Evolutionary conservation across 345 rosid species (phyloP), one percentile per base, ranked within the genome.

Genomic region (Corymbia maculata): DNA sequence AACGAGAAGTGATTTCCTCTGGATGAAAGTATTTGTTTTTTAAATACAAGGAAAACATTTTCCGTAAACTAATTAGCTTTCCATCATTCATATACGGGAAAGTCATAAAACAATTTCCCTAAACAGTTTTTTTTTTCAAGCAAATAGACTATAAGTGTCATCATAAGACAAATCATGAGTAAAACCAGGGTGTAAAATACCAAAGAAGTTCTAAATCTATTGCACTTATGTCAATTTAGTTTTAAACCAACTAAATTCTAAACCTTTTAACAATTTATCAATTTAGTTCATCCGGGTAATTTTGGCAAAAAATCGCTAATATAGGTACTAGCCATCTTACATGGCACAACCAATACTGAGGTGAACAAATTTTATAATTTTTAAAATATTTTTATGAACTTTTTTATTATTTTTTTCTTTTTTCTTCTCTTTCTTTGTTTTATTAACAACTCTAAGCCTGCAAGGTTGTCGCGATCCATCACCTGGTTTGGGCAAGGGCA

Each of bases 401-500:
- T 3, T 55, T 53, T 21, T 2, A 1, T 55, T 55, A 19, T 8
- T 21, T 9, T 53, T 53, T 6, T 21, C 8, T 2, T 1, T 53
- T 53, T 53, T 49, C 3, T 49, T 49, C 9, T 49, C 9, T 36
- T 9, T 17, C 3, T 17, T 53, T 7, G 2, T 16, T 16, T 52
- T 52, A 15, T 6, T 5, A 53, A 53, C 11, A 53, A 53, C 21
- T 53, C 59, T 55, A 55, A 0, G 0, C 4, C 2, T 1, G 0
- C 2, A 0, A 55, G 59, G 26, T 55, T 55, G 26, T 55, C 10
- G 59, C 11, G 26, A 0, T 19, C 1, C 59, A 8, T 55, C 26
- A 0, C 11, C 0, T 55, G 2, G 26, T 55, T 4, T 53, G 0
- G 59, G 2, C 59, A 55, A 55, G 59, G 59, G 59, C 0, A 1